Conservation (phyloP, 139 green algal genomes). For the Chlamydomonas schloesseri region DNA sequence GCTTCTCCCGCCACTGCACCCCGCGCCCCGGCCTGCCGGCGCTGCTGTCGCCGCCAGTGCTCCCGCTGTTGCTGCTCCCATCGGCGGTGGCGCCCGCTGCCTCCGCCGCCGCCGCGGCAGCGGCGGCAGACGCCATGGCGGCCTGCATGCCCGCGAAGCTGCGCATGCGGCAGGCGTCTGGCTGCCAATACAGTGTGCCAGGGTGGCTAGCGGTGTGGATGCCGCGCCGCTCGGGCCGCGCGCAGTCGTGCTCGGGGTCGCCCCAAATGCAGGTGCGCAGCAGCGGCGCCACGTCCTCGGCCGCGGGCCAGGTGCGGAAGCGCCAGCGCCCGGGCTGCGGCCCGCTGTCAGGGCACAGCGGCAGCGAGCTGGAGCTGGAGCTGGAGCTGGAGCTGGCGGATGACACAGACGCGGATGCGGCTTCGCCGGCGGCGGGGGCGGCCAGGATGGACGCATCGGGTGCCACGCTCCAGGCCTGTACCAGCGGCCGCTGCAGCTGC, state of each 20-base stretch:
- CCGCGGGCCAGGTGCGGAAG: neutral
- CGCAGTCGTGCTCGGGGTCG: neutral
- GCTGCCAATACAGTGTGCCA: neutral
- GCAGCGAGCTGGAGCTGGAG: neutral
- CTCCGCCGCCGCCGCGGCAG: neutral
- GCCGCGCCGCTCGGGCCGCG: neutral
- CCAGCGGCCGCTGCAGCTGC: neutral
- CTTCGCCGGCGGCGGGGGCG: too few species aligned
- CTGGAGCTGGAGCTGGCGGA: too few species aligned
- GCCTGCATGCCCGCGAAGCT: neutral
- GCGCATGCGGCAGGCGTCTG: constrained; percentile 20
- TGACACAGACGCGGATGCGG: too few species aligned
- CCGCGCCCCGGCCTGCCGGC: neutral
- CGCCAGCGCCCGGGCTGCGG: constrained; percentile 21
- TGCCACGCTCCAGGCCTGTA: neutral
- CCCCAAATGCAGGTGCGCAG: constrained; percentile 31
- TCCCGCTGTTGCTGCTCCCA: neutral
- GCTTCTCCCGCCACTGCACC: neutral
- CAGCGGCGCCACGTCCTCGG: neutral
- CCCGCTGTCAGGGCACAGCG: constrained; percentile 4
- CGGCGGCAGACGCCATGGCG: neutral
- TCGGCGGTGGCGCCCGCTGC: too few species aligned
- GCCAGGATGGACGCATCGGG: constrained; percentile 12
- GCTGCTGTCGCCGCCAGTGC: too few species aligned
- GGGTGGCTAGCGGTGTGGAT: neutral